Conservation (phyloP, 768 basidiomycete species). For the Artomyces pyxidatus region DNA sequence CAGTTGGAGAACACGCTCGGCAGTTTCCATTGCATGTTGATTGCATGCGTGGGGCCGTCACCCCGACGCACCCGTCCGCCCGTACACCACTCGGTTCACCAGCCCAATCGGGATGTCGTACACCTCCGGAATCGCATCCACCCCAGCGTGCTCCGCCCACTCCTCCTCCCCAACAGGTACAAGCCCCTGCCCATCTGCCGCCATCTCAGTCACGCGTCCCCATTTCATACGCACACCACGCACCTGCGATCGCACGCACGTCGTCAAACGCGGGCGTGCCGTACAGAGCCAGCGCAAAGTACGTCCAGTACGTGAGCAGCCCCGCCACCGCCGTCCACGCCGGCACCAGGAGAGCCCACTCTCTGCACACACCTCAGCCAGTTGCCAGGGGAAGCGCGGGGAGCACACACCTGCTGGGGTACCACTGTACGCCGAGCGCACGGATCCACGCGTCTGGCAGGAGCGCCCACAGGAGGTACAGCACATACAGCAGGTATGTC, state of each 20-base stretch:
- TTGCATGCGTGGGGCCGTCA: too few species aligned
- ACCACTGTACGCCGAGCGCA: slow-evolving; percentile 70
- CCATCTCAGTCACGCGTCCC: background rate
- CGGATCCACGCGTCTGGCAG: slow-evolving; percentile 65
- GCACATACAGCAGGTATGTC: slow-evolving; percentile 58
- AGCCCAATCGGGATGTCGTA: slow-evolving; percentile 80
- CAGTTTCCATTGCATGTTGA: too few species aligned
- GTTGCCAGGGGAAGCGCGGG: background rate
- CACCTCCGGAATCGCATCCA: slow-evolving; percentile 48
- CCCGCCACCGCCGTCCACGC: slow-evolving; percentile 66
- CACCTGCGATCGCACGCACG: slow-evolving; percentile 61
- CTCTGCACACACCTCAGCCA: slow-evolving; percentile 33
- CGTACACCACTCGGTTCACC: slow-evolving; percentile 68
- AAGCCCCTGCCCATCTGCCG: slow-evolving; percentile 49
- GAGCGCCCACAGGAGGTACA: slow-evolving; percentile 76
- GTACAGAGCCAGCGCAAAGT: slow-evolving; percentile 67
- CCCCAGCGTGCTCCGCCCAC: slow-evolving; percentile 29
- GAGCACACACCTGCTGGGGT: slow-evolving; percentile 75
- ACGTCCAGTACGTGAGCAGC: slow-evolving; percentile 69
- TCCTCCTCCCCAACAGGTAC: slow-evolving; percentile 29
- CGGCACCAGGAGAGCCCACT: slow-evolving; percentile 81
- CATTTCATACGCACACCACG: slow-evolving; percentile 7
- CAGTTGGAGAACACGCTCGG: too few species aligned
- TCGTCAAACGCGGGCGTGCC: slow-evolving; percentile 66
- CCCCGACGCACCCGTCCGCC: background rate